Base-by-base conservation (phyloP, 2,329 filamentous ascomycete genomes). In the Shiraia bambusicola region DNA sequence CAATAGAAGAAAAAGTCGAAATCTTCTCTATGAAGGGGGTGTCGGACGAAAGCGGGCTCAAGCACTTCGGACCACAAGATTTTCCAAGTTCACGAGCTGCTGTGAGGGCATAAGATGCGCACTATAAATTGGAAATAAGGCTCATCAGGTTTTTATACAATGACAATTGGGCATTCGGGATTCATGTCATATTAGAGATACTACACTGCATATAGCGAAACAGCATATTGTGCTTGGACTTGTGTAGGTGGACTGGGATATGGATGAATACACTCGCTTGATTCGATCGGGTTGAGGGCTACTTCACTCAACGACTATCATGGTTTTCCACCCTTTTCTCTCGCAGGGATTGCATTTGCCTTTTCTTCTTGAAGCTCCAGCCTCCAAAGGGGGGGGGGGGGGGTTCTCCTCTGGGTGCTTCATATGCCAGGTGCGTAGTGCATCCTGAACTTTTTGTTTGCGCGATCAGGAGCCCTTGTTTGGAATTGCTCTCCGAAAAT, bases 391-490 rank as follows among this genome's bases (percentile, higher is more conserved):
- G n/a, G n/a, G n/a, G n/a, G n/a, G n/a, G n/a, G n/a, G n/a, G n/a
- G n/a, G n/a, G 29, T 17, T 38, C 25, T 12, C 29, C 30, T 2
- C 14, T 34, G 13, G 31, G 28, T 29, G 15, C 19, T 11, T 36
- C 34, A 36, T 28, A 28, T 17, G 51, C 87, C 83, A 34, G 83
- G 78, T 49, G 90, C 75, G 59, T 88, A 89, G 64, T 92, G 90
- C 63, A 81, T 77, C 71, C 93, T 95, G 71, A 95, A 95, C 72
- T 95, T 97, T 72, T 83, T 89, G 58, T 87, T 95, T 34, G 90
- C 88, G 15, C 93, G 76, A 65, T 97, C 92, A 12, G 86, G 83
- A 2, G 92, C 84, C 9, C 90, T 79, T 52, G 84, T 82, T 75
- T 89, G 82, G 61, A 97, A 91, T 63, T 94, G 88, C 56, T 89